A percentile compares a stretch with the other conserved stretches of the same genome.
Conservation (phyloP, 352 stramenopile genomes). For the Pseudoperonospora humuli region DNA sequence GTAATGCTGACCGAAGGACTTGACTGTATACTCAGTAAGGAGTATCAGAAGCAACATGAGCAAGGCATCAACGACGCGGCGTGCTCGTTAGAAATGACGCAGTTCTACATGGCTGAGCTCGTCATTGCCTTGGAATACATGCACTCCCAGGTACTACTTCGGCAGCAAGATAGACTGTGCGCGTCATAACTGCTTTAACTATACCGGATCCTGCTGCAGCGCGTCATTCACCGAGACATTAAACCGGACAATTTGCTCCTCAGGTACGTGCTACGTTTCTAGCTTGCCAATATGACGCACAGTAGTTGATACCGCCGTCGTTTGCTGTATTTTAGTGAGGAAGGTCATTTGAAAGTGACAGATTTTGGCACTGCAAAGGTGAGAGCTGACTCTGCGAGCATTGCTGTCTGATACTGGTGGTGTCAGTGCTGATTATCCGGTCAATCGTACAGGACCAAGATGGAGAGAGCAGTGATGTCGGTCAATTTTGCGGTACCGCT, state of each 20-base stretch:
- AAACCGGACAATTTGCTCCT: conserved; percentile 89
- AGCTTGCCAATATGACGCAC: neutral
- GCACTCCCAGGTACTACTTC: conserved; percentile 68
- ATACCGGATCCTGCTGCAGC: conserved; percentile 34
- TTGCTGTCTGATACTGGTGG: neutral
- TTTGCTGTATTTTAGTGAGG: conserved; percentile 25
- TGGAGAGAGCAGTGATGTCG: conserved; percentile 42
- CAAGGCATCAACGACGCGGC: conserved; percentile 46
- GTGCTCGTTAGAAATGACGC: conserved; percentile 70
- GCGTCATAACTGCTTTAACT: neutral
- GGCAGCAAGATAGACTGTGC: neutral
- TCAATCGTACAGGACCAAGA: conserved; percentile 52
- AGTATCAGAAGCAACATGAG: conserved; percentile 49
- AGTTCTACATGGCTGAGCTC: conserved; percentile 92
- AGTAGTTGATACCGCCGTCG: neutral
- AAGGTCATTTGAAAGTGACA: conserved; percentile 85
- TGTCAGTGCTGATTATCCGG: conserved; percentile 3
- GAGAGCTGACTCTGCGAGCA: neutral
- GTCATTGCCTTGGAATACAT: conserved; percentile 92
- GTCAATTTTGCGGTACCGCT: conserved; percentile 85
- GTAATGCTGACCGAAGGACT: neutral
- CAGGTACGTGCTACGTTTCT: conserved; percentile 24
- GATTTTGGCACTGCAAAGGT: conserved; percentile 88
- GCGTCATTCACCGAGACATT: conserved; percentile 95
- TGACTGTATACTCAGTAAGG: conserved; percentile 23